Percentiles rank a stretch among this genome's conserved stretches.
phyloP scores from a whole-genome alignment of 768 basidiomycete species.

The Nidularia pulvinata region DNA sequence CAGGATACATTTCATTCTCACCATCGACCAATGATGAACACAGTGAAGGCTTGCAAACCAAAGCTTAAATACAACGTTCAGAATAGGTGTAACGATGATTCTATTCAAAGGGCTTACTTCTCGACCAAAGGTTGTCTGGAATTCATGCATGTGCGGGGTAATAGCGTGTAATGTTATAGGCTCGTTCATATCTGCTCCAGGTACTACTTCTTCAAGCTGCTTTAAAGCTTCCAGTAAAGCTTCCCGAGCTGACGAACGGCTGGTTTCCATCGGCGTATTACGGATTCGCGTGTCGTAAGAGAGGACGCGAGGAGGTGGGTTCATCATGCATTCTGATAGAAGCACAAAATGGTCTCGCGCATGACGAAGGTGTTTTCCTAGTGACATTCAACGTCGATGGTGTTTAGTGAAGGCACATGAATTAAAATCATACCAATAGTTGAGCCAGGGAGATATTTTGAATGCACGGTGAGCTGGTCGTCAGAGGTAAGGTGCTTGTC shows the following conservation, averaged over 20 bases:
- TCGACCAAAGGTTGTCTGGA: constrained; percentile 80
- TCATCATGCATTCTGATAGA: constrained; percentile 52
- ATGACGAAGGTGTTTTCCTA: constrained; percentile 87
- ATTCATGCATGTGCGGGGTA: constrained; percentile 74
- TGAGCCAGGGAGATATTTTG: constrained; percentile 82
- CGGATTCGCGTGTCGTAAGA: constrained; percentile 78
- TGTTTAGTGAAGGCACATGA: constrained; percentile 2
- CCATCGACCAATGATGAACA: constrained; percentile 93
- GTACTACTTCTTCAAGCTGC: constrained; percentile 53
- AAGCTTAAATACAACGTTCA: constrained; percentile 20
- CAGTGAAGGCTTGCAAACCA: constrained; percentile 90
- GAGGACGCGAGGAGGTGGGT: constrained; percentile 46
- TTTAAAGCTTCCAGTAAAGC: constrained; percentile 57
- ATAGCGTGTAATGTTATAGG: constrained; percentile 77
- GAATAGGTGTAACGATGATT: neutral
- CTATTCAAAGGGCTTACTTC: constrained; percentile 47
- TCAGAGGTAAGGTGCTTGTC: constrained; percentile 66
- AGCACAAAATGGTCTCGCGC: constrained; percentile 82
- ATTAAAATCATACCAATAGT: constrained; percentile 64
- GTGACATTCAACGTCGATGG: neutral
- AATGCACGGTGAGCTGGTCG: constrained; percentile 66
- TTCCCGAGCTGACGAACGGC: constrained; percentile 53
- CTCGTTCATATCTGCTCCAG: constrained; percentile 46
- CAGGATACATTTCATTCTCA: constrained; percentile 27
- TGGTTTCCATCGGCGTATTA: constrained; percentile 85